Conservation (phyloP, 495 filamentous ascomycete genomes). For the Wilcoxina mikolae region DNA sequence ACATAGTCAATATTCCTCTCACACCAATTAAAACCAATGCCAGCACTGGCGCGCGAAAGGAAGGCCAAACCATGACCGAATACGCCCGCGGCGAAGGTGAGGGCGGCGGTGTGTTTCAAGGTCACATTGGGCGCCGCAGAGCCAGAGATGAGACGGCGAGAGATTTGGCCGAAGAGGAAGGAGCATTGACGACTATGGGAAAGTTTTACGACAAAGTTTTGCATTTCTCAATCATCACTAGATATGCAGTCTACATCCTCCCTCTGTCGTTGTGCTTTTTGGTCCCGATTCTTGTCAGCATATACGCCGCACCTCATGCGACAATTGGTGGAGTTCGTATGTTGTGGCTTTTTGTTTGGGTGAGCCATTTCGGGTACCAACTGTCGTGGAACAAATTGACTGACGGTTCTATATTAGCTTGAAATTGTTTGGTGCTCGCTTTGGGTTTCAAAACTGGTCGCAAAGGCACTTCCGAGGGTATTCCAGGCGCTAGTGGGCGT, state of each 20-base stretch:
- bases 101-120: slow-evolving; percentile 39
- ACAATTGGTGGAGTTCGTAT: slow-evolving; percentile 51
- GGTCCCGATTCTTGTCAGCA: slow-evolving; percentile 58
- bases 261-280: slow-evolving; percentile 64
- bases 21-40: slow-evolving; percentile 36
- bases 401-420: slow-evolving; percentile 32
- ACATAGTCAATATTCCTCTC: slow-evolving; percentile 36
- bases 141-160: slow-evolving; percentile 29
- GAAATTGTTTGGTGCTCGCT: slow-evolving; percentile 78
- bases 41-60: slow-evolving; percentile 38
- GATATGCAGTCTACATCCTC: slow-evolving; percentile 78
- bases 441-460: slow-evolving; percentile 74
- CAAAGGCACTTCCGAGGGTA: slow-evolving; percentile 59
- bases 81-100: slow-evolving; percentile 27
- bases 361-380: slow-evolving; percentile 8
- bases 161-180: slow-evolving; percentile 41
- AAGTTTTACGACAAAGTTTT: slow-evolving; percentile 69
- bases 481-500: slow-evolving; percentile 80
- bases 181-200: slow-evolving; percentile 67
- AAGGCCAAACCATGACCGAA: slow-evolving; percentile 29
- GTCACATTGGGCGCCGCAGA: slow-evolving; percentile 42
- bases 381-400: background rate
- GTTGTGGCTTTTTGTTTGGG: slow-evolving; percentile 72
- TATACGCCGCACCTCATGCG: slow-evolving; percentile 36
- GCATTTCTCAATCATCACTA: slow-evolving; percentile 69